A percentile compares a stretch with the other conserved stretches of the same genome.
Conservation (phyloP, 2,329 filamentous ascomycete species). For the Phialophora macrospora region DNA sequence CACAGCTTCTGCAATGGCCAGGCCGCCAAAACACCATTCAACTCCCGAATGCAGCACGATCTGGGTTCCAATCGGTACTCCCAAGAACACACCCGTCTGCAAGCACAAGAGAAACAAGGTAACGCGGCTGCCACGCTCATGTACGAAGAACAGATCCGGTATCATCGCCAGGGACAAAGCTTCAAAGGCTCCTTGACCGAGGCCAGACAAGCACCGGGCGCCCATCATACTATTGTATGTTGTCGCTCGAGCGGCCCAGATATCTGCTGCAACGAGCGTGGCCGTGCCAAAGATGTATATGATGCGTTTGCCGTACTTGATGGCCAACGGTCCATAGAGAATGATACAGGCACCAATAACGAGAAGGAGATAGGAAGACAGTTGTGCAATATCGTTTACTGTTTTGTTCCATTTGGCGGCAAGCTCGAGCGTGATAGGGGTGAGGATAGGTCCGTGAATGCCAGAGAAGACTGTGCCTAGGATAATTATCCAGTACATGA, state of each 20-base stretch:
- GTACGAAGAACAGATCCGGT: constrained; percentile 93
- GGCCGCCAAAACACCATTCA: constrained; percentile 83
- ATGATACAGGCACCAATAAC: constrained; percentile 77
- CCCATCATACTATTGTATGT: constrained; percentile 78
- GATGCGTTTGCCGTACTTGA: constrained; percentile 84
- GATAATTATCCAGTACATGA: constrained; percentile 87
- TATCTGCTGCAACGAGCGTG: constrained; percentile 61
- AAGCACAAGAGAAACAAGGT: constrained; percentile 85
- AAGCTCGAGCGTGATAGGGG: constrained; percentile 67
- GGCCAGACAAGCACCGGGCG: constrained; percentile 82
- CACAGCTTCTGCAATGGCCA: constrained; percentile 77
- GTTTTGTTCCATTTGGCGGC: constrained; percentile 87
- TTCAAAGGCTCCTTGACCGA: constrained; percentile 86
- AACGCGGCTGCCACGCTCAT: constrained; percentile 87
- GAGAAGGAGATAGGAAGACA: constrained; percentile 70
- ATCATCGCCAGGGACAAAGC: constrained; percentile 91
- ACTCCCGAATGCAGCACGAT: constrained; percentile 78
- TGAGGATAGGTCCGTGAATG: constrained; percentile 59
- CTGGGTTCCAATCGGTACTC: constrained; percentile 82
- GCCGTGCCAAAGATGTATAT: constrained; percentile 68
- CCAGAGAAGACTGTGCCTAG: constrained; percentile 61
- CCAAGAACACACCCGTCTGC: constrained; percentile 85
- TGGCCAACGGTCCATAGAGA: constrained; percentile 79
- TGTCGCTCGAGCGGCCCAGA: constrained; percentile 85
- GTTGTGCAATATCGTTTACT: constrained; percentile 60